Base-by-base conservation (phyloP, 345 rosid genomes). In the Crucihimalaya himalaica region DNA sequence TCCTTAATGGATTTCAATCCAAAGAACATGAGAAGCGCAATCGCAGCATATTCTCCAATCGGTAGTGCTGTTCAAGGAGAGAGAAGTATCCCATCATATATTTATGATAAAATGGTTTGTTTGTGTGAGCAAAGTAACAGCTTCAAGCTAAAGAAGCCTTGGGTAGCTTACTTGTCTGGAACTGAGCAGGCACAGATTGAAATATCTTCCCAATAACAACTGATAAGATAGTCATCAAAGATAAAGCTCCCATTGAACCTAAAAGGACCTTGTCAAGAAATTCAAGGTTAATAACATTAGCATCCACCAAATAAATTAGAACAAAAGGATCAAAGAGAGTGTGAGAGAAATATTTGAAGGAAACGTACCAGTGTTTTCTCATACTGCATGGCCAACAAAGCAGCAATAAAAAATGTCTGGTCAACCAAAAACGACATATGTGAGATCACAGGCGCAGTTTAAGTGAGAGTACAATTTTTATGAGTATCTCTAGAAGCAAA, bases 361-460 rank as follows among this genome's bases (percentile, higher is more conserved):
- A 72, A 71, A 60, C 81, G 53, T 95, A 95, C 97, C 97, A 95
- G 83, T 60, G 94, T 90, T 82, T 88, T 95, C 82, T 86, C 82
- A 48, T 95, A 95, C 81, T 95, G 99, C 99, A 95, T 95, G 66
- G 99, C 97, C 87, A 95, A 85, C 40, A 92, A 92, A 32, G 93
- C 99, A 73, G 97, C 99, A 70, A 92, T 92, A 75, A 95, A 95
- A 84, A 95, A 95, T 53, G 97, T 91, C 99, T 95, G 89, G 65
- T 66, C 77, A 73, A 78, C 65, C 80, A 71, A 66, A 71, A 61
- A 59, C 13, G 1, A 43, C 15, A 64, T 6, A 42, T 16, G 3
- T 56, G 23, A 63, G 76, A 32, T 56, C 31, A 74, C 25, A 46
- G 0, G 47, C 48, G 45, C 16, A 23, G 25, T 20, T 21, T 71